phyloP scores from a whole-genome alignment of 441 rosid species.

The Jatropha multifida region DNA sequence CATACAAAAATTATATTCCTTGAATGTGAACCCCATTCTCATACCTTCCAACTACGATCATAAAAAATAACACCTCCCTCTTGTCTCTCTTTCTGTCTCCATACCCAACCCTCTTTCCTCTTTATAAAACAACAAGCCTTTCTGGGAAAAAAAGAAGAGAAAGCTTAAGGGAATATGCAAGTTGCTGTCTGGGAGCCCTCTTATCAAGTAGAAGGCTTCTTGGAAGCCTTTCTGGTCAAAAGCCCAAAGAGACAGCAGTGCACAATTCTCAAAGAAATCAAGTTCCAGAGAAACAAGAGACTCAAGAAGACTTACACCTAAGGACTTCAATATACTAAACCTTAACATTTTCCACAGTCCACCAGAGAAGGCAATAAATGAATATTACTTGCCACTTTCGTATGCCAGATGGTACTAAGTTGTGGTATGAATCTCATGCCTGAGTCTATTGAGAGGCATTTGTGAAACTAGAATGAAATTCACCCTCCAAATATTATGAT shows the following conservation, averaged over 20 bases:
- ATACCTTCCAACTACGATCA: too few relatives aligned
- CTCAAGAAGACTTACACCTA: conserved; percentile 18
- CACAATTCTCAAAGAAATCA: conserved; percentile 5
- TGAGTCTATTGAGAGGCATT: too few relatives aligned
- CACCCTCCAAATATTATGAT: background rate
- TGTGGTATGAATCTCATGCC: too few relatives aligned
- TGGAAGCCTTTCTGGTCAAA: conserved; percentile 1
- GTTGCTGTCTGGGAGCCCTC: conserved; percentile 33
- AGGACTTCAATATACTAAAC: background rate
- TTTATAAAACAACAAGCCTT: background rate
- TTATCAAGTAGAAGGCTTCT: conserved; percentile 38
- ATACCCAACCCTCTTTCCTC: background rate
- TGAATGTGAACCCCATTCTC: too few relatives aligned
- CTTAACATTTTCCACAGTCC: background rate
- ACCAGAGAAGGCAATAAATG: too few relatives aligned
- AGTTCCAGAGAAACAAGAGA: conserved; percentile 9
- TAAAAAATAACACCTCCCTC: too few relatives aligned
- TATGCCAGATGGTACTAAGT: too few relatives aligned
- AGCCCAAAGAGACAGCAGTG: background rate
- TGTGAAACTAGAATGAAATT: background rate
- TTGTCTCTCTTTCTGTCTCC: background rate
- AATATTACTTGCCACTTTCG: too few relatives aligned
- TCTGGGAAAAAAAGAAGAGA: background rate
- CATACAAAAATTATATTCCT: too few relatives aligned
- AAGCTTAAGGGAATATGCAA: background rate